Conservation (phyloP, 129 eudicot species). For the Deinandra increscens region DNA sequence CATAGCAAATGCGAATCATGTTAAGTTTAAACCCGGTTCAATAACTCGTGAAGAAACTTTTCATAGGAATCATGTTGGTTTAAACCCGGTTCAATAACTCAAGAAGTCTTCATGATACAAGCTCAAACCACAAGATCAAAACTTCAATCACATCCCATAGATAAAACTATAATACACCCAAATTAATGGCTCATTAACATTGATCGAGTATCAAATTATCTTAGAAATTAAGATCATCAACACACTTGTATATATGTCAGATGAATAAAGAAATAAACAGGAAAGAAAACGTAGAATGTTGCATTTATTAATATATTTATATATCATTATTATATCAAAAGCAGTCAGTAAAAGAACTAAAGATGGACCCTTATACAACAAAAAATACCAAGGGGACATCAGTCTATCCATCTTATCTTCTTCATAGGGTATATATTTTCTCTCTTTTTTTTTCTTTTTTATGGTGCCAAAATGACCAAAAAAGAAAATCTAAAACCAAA, state of each 20-base stretch:
- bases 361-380: constrained; percentile 47
- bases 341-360: constrained; percentile 27
- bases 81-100: not conserved
- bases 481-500: constrained; percentile 20
- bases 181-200: not conserved
- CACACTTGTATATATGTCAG: constrained; percentile 5
- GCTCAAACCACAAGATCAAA: not conserved
- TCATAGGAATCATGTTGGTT: too few relatives aligned
- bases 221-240: not conserved
- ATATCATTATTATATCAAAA: constrained; percentile 32
- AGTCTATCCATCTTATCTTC: constrained; percentile 44
- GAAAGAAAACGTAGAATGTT: constrained; percentile 23
- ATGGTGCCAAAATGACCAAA: constrained; percentile 29
- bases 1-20: too few relatives aligned
- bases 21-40: too few relatives aligned
- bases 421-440: constrained; percentile 29
- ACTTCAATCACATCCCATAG: constrained; percentile 1
- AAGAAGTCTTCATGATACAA: not conserved
- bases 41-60: not conserved
- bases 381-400: constrained; percentile 44
- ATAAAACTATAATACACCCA: not conserved
- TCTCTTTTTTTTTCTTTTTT: not conserved
- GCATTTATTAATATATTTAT: constrained; percentile 33
- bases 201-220: not conserved
- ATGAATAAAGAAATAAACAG: constrained; percentile 22